A percentile compares a stretch with the other conserved stretches of the same genome.
Evolutionary conservation across 768 basidiomycete species (phyloP).

Genomic region (Cubamyces sp.): DNA sequence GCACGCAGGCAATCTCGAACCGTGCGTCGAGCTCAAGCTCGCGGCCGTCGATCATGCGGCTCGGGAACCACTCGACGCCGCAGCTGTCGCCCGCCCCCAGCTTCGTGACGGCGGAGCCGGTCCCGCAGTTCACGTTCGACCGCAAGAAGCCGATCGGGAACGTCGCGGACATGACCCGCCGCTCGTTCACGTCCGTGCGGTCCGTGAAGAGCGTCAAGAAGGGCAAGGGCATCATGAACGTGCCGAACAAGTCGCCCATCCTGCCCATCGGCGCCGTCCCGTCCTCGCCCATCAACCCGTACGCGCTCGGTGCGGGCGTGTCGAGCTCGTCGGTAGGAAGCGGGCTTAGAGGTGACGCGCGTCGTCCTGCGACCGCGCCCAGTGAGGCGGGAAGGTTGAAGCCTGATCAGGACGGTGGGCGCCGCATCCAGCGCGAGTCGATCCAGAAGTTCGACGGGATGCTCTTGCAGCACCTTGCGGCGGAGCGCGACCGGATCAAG

Average conservation of each 20-base stretch:
- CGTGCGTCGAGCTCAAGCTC: slow-evolving; percentile 30
- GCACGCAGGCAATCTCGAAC: slow-evolving; percentile 40
- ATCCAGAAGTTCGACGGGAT: slow-evolving; percentile 75
- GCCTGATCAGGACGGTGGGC: slow-evolving; percentile 32
- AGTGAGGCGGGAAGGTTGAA: slow-evolving; percentile 30
- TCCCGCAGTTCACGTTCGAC: slow-evolving; percentile 37
- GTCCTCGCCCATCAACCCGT: slow-evolving; percentile 20
- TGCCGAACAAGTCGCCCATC: slow-evolving; percentile 16
- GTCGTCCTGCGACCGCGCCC: slow-evolving; percentile 30
- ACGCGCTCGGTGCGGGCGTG: slow-evolving; percentile 3
- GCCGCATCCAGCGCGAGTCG: slow-evolving; percentile 55
- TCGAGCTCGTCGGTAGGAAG: neutral
- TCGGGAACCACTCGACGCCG: slow-evolving; percentile 73
- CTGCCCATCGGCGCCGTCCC: slow-evolving; percentile 23
- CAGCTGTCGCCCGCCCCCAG: slow-evolving; percentile 47
- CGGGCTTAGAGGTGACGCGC: neutral
- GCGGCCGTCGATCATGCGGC: slow-evolving; percentile 57
- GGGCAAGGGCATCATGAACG: slow-evolving; percentile 40
- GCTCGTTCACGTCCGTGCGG: slow-evolving; percentile 45
- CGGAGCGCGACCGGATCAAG: slow-evolving; percentile 79
- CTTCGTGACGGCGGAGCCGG: slow-evolving; percentile 12
- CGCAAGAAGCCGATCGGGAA: slow-evolving; percentile 58
- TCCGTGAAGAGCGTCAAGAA: slow-evolving; percentile 39
- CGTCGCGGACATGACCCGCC: slow-evolving; percentile 40
- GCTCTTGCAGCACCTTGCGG: slow-evolving; percentile 80